phyloP scores from a whole-genome alignment of 805 yeast genomes.

The Starmerella kuoi region DNA sequence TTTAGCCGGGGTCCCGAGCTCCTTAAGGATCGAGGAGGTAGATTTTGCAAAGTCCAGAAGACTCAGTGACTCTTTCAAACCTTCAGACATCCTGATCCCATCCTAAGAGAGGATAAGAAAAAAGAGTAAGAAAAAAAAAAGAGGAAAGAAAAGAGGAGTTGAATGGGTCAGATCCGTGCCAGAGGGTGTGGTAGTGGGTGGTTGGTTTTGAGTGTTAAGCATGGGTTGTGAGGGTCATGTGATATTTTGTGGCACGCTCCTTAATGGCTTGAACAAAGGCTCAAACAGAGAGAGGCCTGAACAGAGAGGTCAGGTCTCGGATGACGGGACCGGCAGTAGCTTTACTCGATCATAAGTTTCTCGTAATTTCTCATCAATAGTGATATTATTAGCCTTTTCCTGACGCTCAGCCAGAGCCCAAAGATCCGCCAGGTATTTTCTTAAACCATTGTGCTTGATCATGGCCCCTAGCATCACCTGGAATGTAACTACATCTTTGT shows the following conservation, averaged over 20 bases:
- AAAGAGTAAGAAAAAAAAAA: not conserved
- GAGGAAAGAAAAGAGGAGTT: too few species aligned
- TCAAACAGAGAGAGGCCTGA: too few species aligned
- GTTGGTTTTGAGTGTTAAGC: not conserved
- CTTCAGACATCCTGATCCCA: not conserved
- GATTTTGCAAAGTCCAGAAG: not conserved
- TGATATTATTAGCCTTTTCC: conserved; percentile 18
- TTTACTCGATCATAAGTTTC: conserved; percentile 17
- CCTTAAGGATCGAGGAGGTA: not conserved
- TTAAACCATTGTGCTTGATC: conserved; percentile 10
- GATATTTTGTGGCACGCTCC: not conserved
- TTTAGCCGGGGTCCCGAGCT: not conserved
- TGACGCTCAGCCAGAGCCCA: conserved; percentile 20
- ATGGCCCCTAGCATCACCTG: conserved; percentile 23
- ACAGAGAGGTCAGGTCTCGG: too few species aligned
- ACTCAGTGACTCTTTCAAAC: not conserved
- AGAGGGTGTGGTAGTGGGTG: too few species aligned
- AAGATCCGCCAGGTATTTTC: conserved; percentile 12
- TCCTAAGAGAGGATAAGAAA: too few species aligned
- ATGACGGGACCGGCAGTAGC: too few species aligned
- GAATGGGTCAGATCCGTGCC: too few species aligned
- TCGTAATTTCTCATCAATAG: conserved; percentile 18
- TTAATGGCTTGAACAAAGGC: too few species aligned
- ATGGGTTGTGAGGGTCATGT: too few species aligned
- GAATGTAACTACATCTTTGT: conserved; percentile 22